Conservation (phyloP, 2,329 filamentous ascomycete genomes). For the Beauveria sp. region DNA sequence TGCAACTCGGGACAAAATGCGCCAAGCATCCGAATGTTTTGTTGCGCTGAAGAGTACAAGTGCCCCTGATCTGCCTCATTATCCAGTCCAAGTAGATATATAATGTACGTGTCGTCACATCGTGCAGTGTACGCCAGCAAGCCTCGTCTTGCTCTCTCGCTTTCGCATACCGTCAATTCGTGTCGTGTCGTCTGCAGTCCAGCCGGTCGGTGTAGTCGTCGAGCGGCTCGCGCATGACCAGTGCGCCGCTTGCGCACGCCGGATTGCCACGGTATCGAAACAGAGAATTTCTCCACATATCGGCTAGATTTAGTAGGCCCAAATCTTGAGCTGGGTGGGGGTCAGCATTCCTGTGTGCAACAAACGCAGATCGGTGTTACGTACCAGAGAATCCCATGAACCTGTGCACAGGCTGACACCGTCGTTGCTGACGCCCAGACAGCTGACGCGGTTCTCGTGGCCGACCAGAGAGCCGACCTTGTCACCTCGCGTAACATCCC, state of each 20-base stretch:
- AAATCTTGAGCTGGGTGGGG: constrained; percentile 66
- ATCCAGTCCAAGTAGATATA: constrained; percentile 21
- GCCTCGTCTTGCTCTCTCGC: constrained; percentile 16
- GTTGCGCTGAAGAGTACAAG: background rate
- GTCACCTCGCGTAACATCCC: constrained; percentile 94
- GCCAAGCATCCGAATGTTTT: constrained; percentile 3
- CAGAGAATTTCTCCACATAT: constrained; percentile 16
- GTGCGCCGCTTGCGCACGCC: constrained; percentile 1
- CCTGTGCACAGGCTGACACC: constrained; percentile 98
- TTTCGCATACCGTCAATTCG: constrained; percentile 4
- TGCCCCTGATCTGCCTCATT: constrained; percentile 1
- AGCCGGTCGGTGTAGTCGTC: background rate
- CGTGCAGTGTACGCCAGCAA: constrained; percentile 32
- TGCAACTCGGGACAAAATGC: background rate
- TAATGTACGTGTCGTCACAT: constrained; percentile 28
- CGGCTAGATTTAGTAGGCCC: constrained; percentile 59
- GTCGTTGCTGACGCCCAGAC: constrained; percentile 96
- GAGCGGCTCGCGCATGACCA: background rate
- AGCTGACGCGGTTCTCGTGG: constrained; percentile 98
- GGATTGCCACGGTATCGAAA: constrained; percentile 22
- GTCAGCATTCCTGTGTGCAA: constrained; percentile 26
- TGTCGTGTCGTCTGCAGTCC: constrained; percentile 1
- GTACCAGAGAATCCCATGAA: constrained; percentile 97
- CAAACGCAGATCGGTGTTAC: constrained; percentile 28
- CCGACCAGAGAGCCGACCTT: constrained; percentile 95